Conservation (phyloP, 2,329 filamentous ascomycete genomes). For the Fusarium floridanum region DNA sequence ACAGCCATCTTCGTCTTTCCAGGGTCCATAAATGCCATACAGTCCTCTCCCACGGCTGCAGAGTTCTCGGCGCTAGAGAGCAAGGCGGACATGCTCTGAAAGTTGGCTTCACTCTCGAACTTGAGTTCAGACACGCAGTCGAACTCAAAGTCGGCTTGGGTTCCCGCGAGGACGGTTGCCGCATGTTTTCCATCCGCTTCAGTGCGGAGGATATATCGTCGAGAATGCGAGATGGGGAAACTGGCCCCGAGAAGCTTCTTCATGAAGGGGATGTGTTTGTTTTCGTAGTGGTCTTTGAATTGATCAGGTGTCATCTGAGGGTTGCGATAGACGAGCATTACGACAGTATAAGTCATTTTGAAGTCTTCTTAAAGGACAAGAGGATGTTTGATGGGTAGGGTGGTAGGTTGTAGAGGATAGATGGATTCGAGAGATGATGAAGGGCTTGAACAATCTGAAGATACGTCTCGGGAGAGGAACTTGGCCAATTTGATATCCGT, state of each 20-base stretch:
- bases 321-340: slow-evolving; percentile 3
- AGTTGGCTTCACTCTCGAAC: not conserved
- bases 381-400: not conserved
- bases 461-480: not conserved
- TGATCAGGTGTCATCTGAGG: not conserved
- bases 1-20: not conserved
- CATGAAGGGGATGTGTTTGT: slow-evolving; percentile 9
- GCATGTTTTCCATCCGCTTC: not conserved
- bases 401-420: not conserved
- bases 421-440: not conserved
- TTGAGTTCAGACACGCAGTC: not conserved
- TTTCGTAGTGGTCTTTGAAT: slow-evolving; percentile 8
- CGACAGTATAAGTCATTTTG: not conserved
- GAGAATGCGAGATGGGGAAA: not conserved
- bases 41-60: not conserved
- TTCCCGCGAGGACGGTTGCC: not conserved
- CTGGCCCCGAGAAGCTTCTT: not conserved
- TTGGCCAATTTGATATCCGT: not conserved
- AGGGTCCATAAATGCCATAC: not conserved
- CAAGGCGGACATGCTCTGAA: not conserved
- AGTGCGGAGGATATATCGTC: not conserved
- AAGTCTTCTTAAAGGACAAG: too few species aligned
- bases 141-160: not conserved
- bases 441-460: not conserved
- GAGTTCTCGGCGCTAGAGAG: not conserved